phyloP scores from a whole-genome alignment of 2,329 filamentous ascomycete species.

The Alternaria ventricosa region DNA sequence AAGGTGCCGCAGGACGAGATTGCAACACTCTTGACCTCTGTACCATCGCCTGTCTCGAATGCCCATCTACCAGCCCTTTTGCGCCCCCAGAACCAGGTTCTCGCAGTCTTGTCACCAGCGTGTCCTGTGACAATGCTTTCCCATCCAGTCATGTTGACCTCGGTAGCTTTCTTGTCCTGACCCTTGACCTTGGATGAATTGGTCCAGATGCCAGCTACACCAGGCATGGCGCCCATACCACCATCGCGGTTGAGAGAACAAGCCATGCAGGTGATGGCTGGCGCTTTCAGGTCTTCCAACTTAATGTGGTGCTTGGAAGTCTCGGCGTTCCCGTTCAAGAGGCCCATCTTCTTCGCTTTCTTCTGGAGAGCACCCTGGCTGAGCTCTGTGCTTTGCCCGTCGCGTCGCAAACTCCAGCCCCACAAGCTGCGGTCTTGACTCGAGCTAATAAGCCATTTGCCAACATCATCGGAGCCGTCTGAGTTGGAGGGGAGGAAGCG shows the following conservation, averaged over 20 bases:
- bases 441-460: constrained; percentile 93
- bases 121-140: constrained; percentile 96
- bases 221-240: constrained; percentile 84
- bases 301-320: constrained; percentile 67
- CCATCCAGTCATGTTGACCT: constrained; percentile 86
- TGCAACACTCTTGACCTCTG: constrained; percentile 82
- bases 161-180: constrained; percentile 71
- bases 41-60: constrained; percentile 82
- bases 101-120: constrained; percentile 79
- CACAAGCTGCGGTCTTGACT: constrained; percentile 90
- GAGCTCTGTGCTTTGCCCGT: constrained; percentile 91
- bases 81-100: constrained; percentile 98
- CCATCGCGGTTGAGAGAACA: constrained; percentile 93
- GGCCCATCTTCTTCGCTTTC: constrained; percentile 87
- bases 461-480: constrained; percentile 84
- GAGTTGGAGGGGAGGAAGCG: constrained; percentile 87
- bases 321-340: constrained; percentile 65
- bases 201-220: constrained; percentile 82
- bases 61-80: constrained; percentile 93
- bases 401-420: constrained; percentile 93
- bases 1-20: constrained; percentile 94
- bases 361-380: constrained; percentile 89
- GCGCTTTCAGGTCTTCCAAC: constrained; percentile 79
- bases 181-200: constrained; percentile 69
- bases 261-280: constrained; percentile 89